Percentiles rank a stretch among this genome's conserved stretches.
phyloP scores from a whole-genome alignment of 1,284 basidiomycete genomes.

The Earliella scabrosa region DNA sequence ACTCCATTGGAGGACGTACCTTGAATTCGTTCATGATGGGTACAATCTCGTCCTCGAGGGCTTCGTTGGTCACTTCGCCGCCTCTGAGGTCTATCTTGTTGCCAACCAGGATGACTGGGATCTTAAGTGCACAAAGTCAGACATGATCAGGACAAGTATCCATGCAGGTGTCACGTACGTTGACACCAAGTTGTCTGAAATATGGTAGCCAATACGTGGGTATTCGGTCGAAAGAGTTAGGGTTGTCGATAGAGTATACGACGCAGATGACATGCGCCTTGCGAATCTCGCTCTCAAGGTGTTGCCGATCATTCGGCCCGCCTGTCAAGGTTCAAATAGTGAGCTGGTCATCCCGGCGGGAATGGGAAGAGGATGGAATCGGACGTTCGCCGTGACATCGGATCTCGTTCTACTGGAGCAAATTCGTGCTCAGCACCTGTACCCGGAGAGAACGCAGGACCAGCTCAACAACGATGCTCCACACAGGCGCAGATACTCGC shows the following conservation, averaged over 20 bases:
- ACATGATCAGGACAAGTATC: too few relatives aligned
- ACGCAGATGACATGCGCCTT: conserved; percentile 98
- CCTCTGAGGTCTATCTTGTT: conserved; percentile 98
- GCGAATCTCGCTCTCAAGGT: conserved; percentile 93
- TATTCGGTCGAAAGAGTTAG: conserved; percentile 95
- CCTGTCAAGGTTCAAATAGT: conserved; percentile 44
- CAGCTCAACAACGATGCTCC: too few relatives aligned
- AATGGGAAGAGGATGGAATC: too few relatives aligned
- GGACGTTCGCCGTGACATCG: too few relatives aligned
- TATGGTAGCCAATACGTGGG: conserved; percentile 99
- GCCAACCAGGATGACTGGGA: conserved; percentile 96
- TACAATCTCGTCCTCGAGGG: conserved; percentile 91
- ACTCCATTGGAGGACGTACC: conserved; percentile 46
- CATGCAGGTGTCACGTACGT: conserved; percentile 51
- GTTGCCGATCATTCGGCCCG: conserved; percentile 78
- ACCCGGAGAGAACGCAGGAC: too few relatives aligned
- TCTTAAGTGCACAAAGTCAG: conserved; percentile 52
- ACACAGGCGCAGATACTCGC: too few relatives aligned
- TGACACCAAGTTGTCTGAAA: conserved; percentile 93
- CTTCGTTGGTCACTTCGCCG: conserved; percentile 93
- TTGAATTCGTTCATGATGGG: conserved; percentile 99
- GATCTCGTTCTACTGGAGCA: too few relatives aligned
- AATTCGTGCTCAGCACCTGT: too few relatives aligned
- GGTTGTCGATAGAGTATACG: conserved; percentile 95
- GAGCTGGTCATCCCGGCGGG: background rate